Conservation (phyloP, 495 filamentous ascomycete genomes). For the Jackrogersella multiformis region DNA sequence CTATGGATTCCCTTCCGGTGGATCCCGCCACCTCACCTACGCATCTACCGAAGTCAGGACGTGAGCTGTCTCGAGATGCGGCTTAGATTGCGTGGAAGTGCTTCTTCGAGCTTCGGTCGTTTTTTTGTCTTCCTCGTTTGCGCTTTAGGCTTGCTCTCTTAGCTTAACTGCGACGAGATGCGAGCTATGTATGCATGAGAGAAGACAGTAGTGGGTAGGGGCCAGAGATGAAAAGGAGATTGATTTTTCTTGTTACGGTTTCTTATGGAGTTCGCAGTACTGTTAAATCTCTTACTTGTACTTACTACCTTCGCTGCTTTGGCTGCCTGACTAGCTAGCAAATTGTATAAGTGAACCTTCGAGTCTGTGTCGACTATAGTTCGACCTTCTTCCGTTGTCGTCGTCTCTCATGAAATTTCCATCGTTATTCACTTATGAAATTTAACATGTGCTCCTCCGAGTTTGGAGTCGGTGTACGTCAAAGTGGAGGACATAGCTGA, state of each 20-base stretch:
- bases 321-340: background rate
- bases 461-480: no score
- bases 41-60: no score
- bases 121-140: background rate
- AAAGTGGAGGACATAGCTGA: no score
- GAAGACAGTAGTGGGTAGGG: background rate
- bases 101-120: background rate
- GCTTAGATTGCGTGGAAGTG: background rate
- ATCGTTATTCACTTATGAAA: no score
- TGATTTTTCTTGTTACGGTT: background rate
- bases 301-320: background rate
- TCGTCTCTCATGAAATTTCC: no score
- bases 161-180: background rate
- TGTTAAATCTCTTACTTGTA: background rate
- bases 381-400: no score
- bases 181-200: no score
- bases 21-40: background rate
- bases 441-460: no score
- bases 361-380: background rate
- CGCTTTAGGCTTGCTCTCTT: background rate
- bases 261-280: background rate
- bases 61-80: background rate
- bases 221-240: background rate
- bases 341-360: conserved; percentile 6
- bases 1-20: background rate